Evolutionary conservation across 2,329 filamentous ascomycete genomes (phyloP).

Genomic region (Verticillium alfalfae): DNA sequence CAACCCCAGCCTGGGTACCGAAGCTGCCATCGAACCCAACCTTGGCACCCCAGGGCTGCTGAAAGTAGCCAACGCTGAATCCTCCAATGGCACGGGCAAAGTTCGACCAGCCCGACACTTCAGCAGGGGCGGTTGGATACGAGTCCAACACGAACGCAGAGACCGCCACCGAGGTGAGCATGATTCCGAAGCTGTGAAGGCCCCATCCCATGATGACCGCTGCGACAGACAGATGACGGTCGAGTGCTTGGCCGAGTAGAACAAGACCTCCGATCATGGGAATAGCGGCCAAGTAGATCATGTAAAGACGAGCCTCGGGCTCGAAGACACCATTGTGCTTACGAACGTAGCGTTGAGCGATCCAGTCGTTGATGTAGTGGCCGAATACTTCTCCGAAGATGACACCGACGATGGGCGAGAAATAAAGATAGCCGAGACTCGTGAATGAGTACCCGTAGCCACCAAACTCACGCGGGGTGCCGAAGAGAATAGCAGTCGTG

Average conservation of each 20-base stretch:
- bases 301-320: constrained; percentile 47
- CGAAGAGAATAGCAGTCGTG: constrained; percentile 46
- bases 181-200: constrained; percentile 49
- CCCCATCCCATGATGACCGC: constrained; percentile 33
- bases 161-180: constrained; percentile 41
- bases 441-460: constrained; percentile 41
- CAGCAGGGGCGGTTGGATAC: constrained; percentile 41
- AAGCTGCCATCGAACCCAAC: constrained; percentile 30
- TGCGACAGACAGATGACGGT: constrained; percentile 35
- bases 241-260: constrained; percentile 45
- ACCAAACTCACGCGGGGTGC: constrained; percentile 20
- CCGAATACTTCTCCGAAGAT: constrained; percentile 47
- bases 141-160: constrained; percentile 41
- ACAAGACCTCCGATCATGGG: constrained; percentile 45
- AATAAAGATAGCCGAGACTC: constrained; percentile 52
- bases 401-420: constrained; percentile 49
- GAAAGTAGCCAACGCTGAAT: constrained; percentile 41
- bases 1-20: constrained; percentile 29
- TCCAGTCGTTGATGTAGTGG: constrained; percentile 50
- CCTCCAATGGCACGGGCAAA: constrained; percentile 32
- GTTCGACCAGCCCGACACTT: constrained; percentile 38
- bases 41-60: constrained; percentile 35
- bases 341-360: constrained; percentile 37
- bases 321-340: constrained; percentile 47
- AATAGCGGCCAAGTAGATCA: constrained; percentile 38